Evolutionary conservation across 495 filamentous ascomycete species (phyloP).

Genomic region (Neurospora sp.): DNA sequence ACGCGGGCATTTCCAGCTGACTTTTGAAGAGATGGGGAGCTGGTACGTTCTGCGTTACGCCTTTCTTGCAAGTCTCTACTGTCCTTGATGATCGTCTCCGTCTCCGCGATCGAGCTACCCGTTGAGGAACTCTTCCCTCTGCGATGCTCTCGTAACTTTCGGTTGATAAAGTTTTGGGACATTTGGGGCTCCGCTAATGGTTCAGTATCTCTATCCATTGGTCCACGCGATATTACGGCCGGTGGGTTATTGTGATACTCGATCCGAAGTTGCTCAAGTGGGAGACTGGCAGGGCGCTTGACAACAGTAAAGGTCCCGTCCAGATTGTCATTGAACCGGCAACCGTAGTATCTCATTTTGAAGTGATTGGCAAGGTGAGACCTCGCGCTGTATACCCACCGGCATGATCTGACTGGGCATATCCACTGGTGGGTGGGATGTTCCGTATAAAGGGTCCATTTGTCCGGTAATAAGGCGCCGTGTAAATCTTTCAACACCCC

Average conservation of each 20-base stretch:
- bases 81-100: background rate
- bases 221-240: background rate
- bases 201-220: background rate
- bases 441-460: constrained; percentile 4
- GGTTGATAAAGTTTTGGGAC: background rate
- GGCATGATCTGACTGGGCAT: constrained; percentile 14
- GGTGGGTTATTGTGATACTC: background rate
- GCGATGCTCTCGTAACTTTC: background rate
- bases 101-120: background rate
- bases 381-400: background rate
- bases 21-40: background rate
- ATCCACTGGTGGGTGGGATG: constrained; percentile 12
- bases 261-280: background rate
- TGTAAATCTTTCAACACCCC: background rate
- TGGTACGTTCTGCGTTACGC: background rate
- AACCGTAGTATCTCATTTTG: constrained; percentile 5
- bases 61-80: background rate
- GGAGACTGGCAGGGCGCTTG: background rate
- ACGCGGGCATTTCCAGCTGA: background rate
- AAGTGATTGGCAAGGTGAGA: constrained; percentile 11
- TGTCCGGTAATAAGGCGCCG: constrained; percentile 7
- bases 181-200: background rate
- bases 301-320: constrained; percentile 12
- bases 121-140: background rate
- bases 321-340: constrained; percentile 12